phyloP scores from a whole-genome alignment of 768 basidiomycete species.

The Psilocybe cyanescens region DNA sequence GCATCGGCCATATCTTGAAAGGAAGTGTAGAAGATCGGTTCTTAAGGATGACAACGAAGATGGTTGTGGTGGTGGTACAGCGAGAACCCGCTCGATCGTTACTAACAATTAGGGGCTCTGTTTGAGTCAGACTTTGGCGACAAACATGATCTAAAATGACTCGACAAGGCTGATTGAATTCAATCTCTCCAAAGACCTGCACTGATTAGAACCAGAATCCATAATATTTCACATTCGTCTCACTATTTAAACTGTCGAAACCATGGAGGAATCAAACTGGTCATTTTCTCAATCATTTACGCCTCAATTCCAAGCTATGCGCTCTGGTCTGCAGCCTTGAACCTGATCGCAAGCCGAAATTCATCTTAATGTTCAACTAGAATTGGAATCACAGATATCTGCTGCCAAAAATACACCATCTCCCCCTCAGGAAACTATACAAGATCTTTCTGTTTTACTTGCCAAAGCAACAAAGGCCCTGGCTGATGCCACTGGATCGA shows the following conservation, averaged over 20 bases:
- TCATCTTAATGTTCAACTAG: constrained; percentile 33
- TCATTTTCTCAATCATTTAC: constrained; percentile 56
- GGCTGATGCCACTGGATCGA: constrained; percentile 61
- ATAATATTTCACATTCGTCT: no score
- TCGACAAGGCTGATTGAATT: not conserved
- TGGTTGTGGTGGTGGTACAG: not conserved
- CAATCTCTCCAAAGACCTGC: not conserved
- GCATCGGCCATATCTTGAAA: constrained; percentile 49
- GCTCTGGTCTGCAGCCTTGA: constrained; percentile 47
- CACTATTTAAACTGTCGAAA: not conserved
- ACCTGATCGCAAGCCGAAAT: constrained; percentile 12
- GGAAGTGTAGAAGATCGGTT: not conserved
- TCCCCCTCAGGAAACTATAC: constrained; percentile 39
- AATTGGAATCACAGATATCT: constrained; percentile 51
- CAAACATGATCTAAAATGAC: constrained; percentile 4
- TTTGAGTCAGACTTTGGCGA: constrained; percentile 1
- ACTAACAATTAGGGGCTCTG: constrained; percentile 1
- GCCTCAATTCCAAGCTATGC: constrained; percentile 50
- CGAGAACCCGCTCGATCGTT: not conserved
- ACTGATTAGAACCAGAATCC: not conserved
- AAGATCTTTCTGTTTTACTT: constrained; percentile 50
- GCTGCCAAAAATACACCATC: constrained; percentile 33
- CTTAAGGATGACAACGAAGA: not conserved
- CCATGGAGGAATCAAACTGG: constrained; percentile 39
- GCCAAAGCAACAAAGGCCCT: constrained; percentile 66